phyloP scores from a whole-genome alignment of 345 rosid genomes.

The Dovyalis caffra region DNA sequence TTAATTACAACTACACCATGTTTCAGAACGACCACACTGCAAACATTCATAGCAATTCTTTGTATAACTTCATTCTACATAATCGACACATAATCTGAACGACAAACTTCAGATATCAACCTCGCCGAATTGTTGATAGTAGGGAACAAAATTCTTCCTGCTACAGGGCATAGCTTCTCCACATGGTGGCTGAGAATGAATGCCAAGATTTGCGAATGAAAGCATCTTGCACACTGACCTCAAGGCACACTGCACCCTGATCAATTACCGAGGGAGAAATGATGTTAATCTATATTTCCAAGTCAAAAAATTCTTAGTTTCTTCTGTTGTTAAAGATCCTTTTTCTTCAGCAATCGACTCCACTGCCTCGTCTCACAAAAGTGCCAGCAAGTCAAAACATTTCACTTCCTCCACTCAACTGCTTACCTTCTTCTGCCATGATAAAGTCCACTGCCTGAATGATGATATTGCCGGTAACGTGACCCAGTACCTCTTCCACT shows the following conservation, averaged over 20 bases:
- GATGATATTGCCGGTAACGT: conserved; percentile 53
- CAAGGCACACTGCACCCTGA: neutral
- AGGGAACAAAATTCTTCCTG: neutral
- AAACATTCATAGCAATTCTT: neutral
- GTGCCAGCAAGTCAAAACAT: neutral
- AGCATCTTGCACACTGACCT: too few relatives aligned
- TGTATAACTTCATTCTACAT: neutral
- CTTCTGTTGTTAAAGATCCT: neutral
- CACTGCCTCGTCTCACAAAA: neutral
- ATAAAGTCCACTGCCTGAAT: conserved; percentile 69
- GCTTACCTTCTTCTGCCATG: conserved; percentile 69
- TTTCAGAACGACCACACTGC: neutral
- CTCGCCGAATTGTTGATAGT: neutral
- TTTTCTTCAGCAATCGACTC: neutral
- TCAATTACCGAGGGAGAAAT: neutral
- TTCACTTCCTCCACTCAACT: neutral
- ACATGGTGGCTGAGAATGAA: neutral
- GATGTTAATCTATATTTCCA: neutral
- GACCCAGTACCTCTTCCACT: conserved; percentile 59
- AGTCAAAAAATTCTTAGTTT: neutral
- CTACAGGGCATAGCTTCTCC: neutral
- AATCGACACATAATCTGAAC: neutral
- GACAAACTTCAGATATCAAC: neutral
- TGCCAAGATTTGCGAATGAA: neutral
- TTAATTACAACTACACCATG: neutral